These are phyloP conservation scores for Microthyrium microscopicum DNA, from an alignment of 2,329 filamentous ascomycete species.

Conservation along the genomic window DNA sequence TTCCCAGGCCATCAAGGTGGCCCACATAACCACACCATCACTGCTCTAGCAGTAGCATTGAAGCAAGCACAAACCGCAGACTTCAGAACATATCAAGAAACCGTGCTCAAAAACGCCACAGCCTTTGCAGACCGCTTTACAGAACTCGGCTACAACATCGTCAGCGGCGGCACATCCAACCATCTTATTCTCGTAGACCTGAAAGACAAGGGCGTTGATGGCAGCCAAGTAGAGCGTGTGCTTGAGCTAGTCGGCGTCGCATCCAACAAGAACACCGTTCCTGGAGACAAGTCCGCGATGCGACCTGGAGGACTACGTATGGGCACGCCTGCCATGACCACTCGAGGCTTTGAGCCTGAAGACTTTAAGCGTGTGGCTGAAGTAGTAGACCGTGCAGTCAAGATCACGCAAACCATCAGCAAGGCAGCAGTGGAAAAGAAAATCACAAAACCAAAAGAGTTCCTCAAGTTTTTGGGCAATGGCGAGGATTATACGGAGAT, in stretches of 20 bases:
- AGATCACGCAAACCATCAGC: constrained; percentile 24
- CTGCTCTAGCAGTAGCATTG: constrained; percentile 81
- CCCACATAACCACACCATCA: constrained; percentile 99
- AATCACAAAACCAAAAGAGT: constrained; percentile 21
- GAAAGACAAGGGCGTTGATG: constrained; percentile 71
- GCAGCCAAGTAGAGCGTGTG: constrained; percentile 86
- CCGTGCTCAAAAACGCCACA: constrained; percentile 87
- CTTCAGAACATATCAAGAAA: constrained; percentile 86
- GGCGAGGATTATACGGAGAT: constrained; percentile 25
- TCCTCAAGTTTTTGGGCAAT: constrained; percentile 24
- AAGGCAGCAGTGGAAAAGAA: constrained; percentile 23
- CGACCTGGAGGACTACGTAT: constrained; percentile 92
- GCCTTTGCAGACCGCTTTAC: constrained; percentile 56
- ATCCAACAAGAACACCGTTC: constrained; percentile 98
- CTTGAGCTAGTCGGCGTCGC: constrained; percentile 98
- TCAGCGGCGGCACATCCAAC: constrained; percentile 89
- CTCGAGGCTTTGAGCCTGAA: constrained; percentile 76
- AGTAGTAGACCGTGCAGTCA: constrained; percentile 24
- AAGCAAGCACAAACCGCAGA: constrained; percentile 84
- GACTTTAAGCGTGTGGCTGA: constrained; percentile 60
- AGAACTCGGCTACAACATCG: constrained; percentile 81
- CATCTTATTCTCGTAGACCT: constrained; percentile 95
- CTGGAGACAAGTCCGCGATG: constrained; percentile 91
- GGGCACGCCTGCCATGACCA: constrained; percentile 94
- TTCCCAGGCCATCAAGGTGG: constrained; percentile 98